Evolutionary conservation across 257 asterid genomes (phyloP).

Genomic region (Gentiana macrophylla): DNA sequence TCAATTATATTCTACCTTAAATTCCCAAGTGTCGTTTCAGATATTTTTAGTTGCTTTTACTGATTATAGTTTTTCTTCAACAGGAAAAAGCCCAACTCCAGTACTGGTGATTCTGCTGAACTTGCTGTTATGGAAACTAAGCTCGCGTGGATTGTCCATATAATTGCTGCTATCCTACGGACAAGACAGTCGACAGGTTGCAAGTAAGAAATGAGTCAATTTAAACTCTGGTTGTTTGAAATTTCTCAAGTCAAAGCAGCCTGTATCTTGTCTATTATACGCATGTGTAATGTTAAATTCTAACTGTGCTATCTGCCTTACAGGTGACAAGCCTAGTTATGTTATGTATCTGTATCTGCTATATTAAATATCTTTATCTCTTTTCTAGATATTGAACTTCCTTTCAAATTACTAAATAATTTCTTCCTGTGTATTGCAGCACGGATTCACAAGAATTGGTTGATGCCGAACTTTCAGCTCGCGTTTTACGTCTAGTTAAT

Average conservation of each 20-base stretch:
- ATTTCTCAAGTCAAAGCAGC: no score
- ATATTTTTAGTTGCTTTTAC: background rate
- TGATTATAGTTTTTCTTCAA: constrained; percentile 1
- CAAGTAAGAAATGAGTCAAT: constrained; percentile 33
- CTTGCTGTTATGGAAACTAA: constrained; percentile 72
- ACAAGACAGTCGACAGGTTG: constrained; percentile 69
- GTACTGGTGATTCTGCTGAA: constrained; percentile 53
- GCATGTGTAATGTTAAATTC: no score
- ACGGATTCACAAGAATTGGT: constrained; percentile 80
- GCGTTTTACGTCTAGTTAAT: constrained; percentile 76
- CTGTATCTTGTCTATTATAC: no score
- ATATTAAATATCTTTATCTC: no score
- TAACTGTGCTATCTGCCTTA: no score
- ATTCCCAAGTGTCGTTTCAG: background rate
- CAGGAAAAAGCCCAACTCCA: constrained; percentile 84
- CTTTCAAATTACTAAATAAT: background rate
- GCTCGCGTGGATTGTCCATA: constrained; percentile 96
- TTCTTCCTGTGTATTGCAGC: constrained; percentile 31
- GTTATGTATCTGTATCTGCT: no score
- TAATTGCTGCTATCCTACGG: constrained; percentile 79
- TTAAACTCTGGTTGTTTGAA: no score
- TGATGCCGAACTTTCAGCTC: constrained; percentile 97
- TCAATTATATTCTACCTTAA: background rate
- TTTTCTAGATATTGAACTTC: background rate
- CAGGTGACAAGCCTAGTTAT: no score